These are phyloP conservation scores for Eucalyptus viminalis DNA, from an alignment of 345 rosid genomes.

Conservation along the genomic window DNA sequence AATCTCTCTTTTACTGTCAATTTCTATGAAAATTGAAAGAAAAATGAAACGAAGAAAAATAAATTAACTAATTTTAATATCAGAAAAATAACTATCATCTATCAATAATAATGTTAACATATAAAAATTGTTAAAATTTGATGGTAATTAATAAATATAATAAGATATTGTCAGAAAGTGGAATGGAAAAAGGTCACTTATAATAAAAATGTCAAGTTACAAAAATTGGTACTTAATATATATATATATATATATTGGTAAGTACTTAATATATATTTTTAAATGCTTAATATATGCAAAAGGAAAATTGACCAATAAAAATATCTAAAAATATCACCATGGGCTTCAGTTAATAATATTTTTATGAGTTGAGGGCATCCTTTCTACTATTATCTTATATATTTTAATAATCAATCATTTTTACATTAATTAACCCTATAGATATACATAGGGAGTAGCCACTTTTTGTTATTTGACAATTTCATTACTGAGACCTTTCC, in stretches of 20 bases:
- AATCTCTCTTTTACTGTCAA: background rate
- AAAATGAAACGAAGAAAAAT: background rate
- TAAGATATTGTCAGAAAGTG: background rate
- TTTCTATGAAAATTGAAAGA: background rate
- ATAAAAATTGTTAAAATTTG: background rate
- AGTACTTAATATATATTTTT: background rate
- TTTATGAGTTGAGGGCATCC: background rate
- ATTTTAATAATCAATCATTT: background rate
- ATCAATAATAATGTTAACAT: background rate
- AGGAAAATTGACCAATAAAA: background rate
- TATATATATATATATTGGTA: background rate
- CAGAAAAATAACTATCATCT: background rate
- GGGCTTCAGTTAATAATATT: background rate
- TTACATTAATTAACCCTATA: background rate
- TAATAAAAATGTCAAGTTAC: background rate
- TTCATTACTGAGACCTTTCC: background rate
- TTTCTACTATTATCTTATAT: background rate
- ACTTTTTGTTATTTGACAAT: background rate
- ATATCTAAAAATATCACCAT: background rate
- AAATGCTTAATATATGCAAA: background rate
- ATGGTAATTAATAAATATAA: background rate
- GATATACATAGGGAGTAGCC: background rate
- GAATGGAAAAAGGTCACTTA: background rate
- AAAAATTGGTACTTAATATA: background rate
- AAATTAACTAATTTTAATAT: background rate